These are phyloP conservation scores for Blastocystis sp. DNA, from an alignment of 352 stramenopile species.

Conservation along the genomic window DNA sequence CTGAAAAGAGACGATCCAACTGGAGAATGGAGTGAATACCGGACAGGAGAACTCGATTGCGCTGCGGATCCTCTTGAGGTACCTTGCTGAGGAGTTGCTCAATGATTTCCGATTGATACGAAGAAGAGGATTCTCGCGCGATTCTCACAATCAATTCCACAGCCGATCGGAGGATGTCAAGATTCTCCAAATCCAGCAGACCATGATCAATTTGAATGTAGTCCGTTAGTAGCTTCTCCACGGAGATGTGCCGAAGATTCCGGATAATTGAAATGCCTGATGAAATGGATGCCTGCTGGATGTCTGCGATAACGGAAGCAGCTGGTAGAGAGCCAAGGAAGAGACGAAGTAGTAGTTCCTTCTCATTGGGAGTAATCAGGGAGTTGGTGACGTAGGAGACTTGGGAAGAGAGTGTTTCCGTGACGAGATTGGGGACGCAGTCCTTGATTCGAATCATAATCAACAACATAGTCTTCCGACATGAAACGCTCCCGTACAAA, in stretches of 20 bases:
- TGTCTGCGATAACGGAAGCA: not conserved
- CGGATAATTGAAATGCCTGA: not conserved
- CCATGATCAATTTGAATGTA: not conserved
- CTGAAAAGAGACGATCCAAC: not conserved
- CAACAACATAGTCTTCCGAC: not conserved
- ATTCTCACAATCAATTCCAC: not conserved
- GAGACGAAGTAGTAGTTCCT: not conserved
- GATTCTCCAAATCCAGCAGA: not conserved
- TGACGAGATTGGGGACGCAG: not conserved
- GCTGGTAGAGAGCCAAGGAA: not conserved
- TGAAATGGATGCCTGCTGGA: not conserved
- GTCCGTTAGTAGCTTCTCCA: not conserved
- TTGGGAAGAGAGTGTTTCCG: not conserved
- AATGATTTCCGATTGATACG: not conserved
- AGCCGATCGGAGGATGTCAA: not conserved
- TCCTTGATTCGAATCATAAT: constrained; percentile 8
- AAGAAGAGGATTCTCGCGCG: not conserved
- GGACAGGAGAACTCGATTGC: not conserved
- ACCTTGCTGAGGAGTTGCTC: not conserved
- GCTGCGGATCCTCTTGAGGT: not conserved
- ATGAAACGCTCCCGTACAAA: not conserved
- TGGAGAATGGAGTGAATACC: not conserved
- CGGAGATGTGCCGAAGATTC: not conserved
- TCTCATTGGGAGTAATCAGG: not conserved
- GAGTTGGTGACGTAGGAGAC: not conserved